phyloP scores from a whole-genome alignment of 805 yeast genomes.

The Yueomyces sp. region DNA sequence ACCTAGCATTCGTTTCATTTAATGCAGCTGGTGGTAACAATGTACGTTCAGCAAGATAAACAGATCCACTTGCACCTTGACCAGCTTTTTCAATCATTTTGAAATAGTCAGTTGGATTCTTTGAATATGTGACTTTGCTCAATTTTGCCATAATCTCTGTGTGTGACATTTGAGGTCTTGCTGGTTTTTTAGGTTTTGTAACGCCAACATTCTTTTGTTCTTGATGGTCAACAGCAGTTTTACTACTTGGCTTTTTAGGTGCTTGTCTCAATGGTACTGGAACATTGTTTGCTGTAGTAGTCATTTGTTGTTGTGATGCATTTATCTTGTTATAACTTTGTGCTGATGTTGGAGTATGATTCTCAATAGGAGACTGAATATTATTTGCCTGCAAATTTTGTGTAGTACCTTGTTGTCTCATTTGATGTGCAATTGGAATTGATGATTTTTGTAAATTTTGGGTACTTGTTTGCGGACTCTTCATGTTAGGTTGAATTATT shows the following conservation, averaged over 20 bases:
- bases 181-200: conserved; percentile 31
- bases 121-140: conserved; percentile 65
- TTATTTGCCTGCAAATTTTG: conserved; percentile 10
- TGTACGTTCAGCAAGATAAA: conserved; percentile 65
- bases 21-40: conserved; percentile 23
- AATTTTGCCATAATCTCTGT: conserved; percentile 74
- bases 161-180: conserved; percentile 62
- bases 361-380: conserved; percentile 11
- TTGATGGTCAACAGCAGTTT: conserved; percentile 2
- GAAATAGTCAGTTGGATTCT: conserved; percentile 78
- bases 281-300: conserved; percentile 21
- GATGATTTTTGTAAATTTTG: neutral
- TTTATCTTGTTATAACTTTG: neutral
- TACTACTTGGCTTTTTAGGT: conserved; percentile 8
- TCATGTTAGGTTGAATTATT: neutral
- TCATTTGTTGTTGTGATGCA: conserved; percentile 11
- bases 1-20: conserved; percentile 5
- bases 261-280: conserved; percentile 3
- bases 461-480: neutral
- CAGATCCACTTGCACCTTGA: conserved; percentile 97
- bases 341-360: neutral
- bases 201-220: conserved; percentile 9
- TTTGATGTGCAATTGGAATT: neutral
- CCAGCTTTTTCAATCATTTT: conserved; percentile 78
- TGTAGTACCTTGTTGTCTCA: neutral